A percentile compares a stretch with the other conserved stretches of the same genome.
phyloP scores from a whole-genome alignment of 1,139 yeast species.

The Hyphopichia khmerensis region DNA sequence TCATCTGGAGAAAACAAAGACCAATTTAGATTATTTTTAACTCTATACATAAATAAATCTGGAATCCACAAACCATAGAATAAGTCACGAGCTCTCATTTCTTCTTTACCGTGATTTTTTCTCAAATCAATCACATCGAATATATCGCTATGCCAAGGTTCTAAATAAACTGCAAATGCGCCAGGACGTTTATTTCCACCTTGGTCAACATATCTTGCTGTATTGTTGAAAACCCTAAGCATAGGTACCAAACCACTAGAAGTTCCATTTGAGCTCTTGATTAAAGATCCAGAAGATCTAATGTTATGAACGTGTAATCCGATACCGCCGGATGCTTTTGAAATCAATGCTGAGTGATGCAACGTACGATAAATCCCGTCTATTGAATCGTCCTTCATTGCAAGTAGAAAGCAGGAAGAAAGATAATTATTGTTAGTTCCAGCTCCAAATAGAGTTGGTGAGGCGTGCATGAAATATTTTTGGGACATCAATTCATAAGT shows the following conservation, averaged over 20 bases:
- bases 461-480: slow-evolving; percentile 53
- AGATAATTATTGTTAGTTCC: slow-evolving; percentile 49
- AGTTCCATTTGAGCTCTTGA: slow-evolving; percentile 54
- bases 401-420: slow-evolving; percentile 56
- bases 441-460: slow-evolving; percentile 55
- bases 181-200: slow-evolving; percentile 66
- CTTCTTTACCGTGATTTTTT: slow-evolving; percentile 60
- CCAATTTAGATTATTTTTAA: slow-evolving; percentile 50
- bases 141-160: slow-evolving; percentile 62
- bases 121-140: slow-evolving; percentile 51
- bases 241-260: slow-evolving; percentile 59
- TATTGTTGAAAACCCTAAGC: slow-evolving; percentile 58
- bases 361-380: slow-evolving; percentile 58
- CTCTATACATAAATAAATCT: slow-evolving; percentile 57
- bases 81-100: slow-evolving; percentile 53
- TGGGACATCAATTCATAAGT: slow-evolving; percentile 53
- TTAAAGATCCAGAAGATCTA: slow-evolving; percentile 49
- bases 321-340: slow-evolving; percentile 60
- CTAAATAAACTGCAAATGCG: slow-evolving; percentile 59
- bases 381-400: slow-evolving; percentile 58
- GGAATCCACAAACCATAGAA: slow-evolving; percentile 62
- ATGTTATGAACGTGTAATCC: slow-evolving; percentile 58
- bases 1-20: slow-evolving; percentile 54
- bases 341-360: slow-evolving; percentile 54
- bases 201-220: slow-evolving; percentile 62